Evolutionary conservation across 495 filamentous ascomycete species (phyloP), one percentile per base, ranked within the genome.

Genomic region (Trichocladium antarcticum): DNA sequence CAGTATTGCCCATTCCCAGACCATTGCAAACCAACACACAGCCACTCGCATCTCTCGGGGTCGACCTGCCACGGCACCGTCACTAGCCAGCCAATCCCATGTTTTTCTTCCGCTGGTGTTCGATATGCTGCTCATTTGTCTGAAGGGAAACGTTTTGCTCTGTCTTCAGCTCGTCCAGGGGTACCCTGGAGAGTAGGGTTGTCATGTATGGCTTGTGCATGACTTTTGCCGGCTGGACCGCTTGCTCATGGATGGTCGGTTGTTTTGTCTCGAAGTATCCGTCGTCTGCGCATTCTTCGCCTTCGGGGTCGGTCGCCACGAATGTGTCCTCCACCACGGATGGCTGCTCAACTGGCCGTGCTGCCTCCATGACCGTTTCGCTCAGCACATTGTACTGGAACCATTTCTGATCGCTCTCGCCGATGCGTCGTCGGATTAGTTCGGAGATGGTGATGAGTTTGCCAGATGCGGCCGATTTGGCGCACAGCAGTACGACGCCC

Each of bases 361-460:
- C 31, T 37, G 60, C n/a, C 15, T 57, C 59, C 55, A 39, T 47
- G 38, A 68, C 59, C 21, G 62, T 44, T 44, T 67, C 54, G 42
- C 66, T 64, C 22, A 81, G 53, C 5, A 67, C 56, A 37, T 73
- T 76, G 50, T 86, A 86, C 59, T 85, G 79, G 55, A 66, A 85
- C 74, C 76, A 82, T 47, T 66, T 67, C 36, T 68, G 67, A 1
- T 70, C 69, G 36, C 60, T 59, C 42, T 74, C 67, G n/a, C 49
- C 64, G 37, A 86, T 66, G 22, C 77, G 70, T 17, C 79, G 66
- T 54, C 82, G 82, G 11, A 75, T 68, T 14, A 85, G 77, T 63
- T 86, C 83, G 24, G 73, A 70, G 19, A 85, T 71, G 12, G 74
- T 78, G 49, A 84, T 73, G 43, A 82, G 67, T 59, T 87, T 87